Evolutionary conservation across 2,329 filamentous ascomycete genomes (phyloP).

Genomic region (Stagonosporopsis rhizophila): DNA sequence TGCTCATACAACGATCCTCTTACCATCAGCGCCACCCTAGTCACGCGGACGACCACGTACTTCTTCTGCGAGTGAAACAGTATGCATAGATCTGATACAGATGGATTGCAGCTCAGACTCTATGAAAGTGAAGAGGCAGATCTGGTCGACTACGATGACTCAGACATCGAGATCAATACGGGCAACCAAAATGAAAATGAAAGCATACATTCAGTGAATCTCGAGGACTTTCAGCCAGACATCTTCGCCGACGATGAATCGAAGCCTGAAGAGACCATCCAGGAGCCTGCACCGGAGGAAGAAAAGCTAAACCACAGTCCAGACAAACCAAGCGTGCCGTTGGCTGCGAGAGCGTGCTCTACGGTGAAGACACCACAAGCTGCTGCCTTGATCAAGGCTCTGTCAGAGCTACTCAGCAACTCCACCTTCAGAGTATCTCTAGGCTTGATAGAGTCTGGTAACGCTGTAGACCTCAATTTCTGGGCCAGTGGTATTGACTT

Average conservation of each 20-base stretch:
- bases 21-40: background rate
- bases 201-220: too few species aligned
- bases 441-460: background rate
- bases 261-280: background rate
- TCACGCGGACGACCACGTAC: too few species aligned
- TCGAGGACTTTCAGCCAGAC: background rate
- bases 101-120: background rate
- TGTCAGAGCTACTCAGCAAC: background rate
- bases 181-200: background rate
- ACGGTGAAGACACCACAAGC: conserved; percentile 2
- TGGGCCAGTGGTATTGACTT: conserved; percentile 1
- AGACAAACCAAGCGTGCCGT: background rate
- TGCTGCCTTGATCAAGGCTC: background rate
- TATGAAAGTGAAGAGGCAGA: conserved; percentile 2
- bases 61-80: background rate
- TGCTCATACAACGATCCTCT: too few species aligned
- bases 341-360: too few species aligned
- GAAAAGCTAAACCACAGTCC: background rate
- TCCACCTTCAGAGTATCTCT: background rate
- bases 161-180: background rate
- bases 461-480: background rate
- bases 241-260: background rate
- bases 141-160: conserved; percentile 9
- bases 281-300: background rate
- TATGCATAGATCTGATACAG: background rate